Evolutionary conservation across 148 eudicot species (phyloP).

Genomic region (Vaccinium myrtillus): DNA sequence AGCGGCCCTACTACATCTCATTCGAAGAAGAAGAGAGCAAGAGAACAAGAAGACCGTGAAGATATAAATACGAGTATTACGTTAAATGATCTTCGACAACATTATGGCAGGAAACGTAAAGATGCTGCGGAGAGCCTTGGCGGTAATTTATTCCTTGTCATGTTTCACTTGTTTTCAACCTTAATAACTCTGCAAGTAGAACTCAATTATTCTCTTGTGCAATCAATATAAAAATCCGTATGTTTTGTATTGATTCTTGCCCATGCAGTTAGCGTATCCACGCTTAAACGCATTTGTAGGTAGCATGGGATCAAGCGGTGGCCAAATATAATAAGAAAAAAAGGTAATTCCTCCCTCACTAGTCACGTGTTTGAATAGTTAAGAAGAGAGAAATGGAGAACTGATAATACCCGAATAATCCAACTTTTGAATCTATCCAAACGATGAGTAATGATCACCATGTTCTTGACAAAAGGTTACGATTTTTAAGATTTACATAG

Average conservation of each 20-base stretch:
- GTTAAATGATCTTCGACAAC: slow-evolving; percentile 49
- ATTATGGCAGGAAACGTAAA: not conserved
- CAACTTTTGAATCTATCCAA: no score
- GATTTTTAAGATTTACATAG: no score
- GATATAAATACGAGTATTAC: slow-evolving; percentile 71
- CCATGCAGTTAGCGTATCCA: slow-evolving; percentile 77
- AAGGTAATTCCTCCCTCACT: no score
- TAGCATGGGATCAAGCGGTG: slow-evolving; percentile 78
- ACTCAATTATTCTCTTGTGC: not conserved
- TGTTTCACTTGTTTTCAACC: not conserved
- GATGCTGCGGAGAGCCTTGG: not conserved
- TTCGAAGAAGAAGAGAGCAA: no score
- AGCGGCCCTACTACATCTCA: no score
- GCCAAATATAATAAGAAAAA: slow-evolving; percentile 46
- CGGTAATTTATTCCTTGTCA: not conserved
- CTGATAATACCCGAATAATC: slow-evolving; percentile 38
- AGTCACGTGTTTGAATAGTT: no score
- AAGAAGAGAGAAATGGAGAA: not conserved
- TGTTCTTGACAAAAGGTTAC: no score
- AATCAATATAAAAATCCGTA: not conserved
- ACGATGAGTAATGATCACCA: no score
- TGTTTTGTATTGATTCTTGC: not conserved
- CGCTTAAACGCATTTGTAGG: slow-evolving; percentile 87
- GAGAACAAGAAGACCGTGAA: slow-evolving; percentile 5
- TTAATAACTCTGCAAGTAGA: not conserved